A percentile compares a stretch with the other conserved stretches of the same genome.
These are phyloP conservation scores for Quillaja saponaria DNA, from an alignment of 306 rosid genomes.

Conservation along the genomic window DNA sequence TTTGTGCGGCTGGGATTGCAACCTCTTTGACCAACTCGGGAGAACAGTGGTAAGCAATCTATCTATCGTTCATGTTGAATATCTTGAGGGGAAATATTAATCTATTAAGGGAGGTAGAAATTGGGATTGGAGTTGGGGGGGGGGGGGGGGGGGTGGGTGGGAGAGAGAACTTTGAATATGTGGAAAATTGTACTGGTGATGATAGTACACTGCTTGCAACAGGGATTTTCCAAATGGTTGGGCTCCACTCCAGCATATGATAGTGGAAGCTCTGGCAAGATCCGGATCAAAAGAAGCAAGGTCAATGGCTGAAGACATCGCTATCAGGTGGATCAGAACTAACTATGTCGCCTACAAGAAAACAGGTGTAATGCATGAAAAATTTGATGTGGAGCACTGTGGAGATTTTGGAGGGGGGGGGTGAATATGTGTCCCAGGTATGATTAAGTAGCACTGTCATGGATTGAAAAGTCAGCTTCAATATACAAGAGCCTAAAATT, in stretches of 20 bases:
- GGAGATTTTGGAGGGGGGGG: constrained; percentile 88
- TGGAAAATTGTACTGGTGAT: constrained; percentile 9
- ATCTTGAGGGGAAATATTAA: too few species aligned
- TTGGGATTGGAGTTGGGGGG: background rate
- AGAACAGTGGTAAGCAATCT: constrained; percentile 69
- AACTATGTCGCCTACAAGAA: constrained; percentile 71
- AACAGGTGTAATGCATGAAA: constrained; percentile 80
- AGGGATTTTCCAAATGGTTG: constrained; percentile 99
- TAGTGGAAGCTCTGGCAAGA: constrained; percentile 79
- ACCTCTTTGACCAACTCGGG: constrained; percentile 69
- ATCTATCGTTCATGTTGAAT: too few species aligned
- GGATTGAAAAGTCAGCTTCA: background rate
- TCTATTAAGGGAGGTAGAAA: too few species aligned
- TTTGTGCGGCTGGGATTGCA: constrained; percentile 65
- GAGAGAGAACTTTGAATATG: background rate
- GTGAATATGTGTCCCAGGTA: constrained; percentile 84
- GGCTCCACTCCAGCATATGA: constrained; percentile 94
- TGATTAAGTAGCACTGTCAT: background rate
- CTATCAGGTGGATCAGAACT: constrained; percentile 73
- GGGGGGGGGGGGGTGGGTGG: background rate
- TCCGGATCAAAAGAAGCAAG: constrained; percentile 74
- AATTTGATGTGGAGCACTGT: constrained; percentile 64
- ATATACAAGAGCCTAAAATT: too few species aligned
- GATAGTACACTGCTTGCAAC: constrained; percentile 20
- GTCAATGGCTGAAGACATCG: constrained; percentile 71